Percentiles rank a stretch among this genome's conserved stretches.
These are phyloP conservation scores for Solanum aculeatissimum DNA, from an alignment of 305 asterid species.

Conservation along the genomic window DNA sequence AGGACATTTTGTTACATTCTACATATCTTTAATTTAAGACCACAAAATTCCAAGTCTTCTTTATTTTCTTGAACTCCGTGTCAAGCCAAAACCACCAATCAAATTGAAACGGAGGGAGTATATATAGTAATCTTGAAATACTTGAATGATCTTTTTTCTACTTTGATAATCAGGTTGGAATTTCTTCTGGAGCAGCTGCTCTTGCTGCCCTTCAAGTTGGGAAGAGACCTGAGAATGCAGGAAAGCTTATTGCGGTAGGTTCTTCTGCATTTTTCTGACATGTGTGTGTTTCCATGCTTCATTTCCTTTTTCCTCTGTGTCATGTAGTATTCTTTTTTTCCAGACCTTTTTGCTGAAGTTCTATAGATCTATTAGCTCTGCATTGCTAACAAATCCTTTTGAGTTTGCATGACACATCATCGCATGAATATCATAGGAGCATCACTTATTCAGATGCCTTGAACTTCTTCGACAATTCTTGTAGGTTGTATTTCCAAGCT, in stretches of 20 bases:
- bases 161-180: conserved; percentile 59
- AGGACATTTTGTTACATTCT: too few species aligned
- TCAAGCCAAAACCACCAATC: too few species aligned
- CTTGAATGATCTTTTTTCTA: neutral
- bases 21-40: too few species aligned
- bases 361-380: neutral
- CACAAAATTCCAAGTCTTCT: too few species aligned
- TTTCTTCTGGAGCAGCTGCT: conserved; percentile 99
- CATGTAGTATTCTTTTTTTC: neutral
- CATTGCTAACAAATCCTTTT: neutral
- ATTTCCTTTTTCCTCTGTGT: neutral
- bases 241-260: conserved; percentile 85
- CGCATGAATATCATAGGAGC: neutral
- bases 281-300: neutral
- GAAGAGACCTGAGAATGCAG: conserved; percentile 94
- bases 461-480: conserved; percentile 1
- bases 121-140: neutral
- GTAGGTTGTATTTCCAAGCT: conserved; percentile 94
- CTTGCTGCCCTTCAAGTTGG: conserved; percentile 84
- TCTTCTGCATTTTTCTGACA: neutral
- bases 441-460: neutral
- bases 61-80: too few species aligned
- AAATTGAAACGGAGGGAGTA: too few species aligned
- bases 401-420: neutral
- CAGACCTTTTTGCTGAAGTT: neutral